Evolutionary conservation across 805 yeast species (phyloP).

Genomic region (Starmerella roubikii): DNA sequence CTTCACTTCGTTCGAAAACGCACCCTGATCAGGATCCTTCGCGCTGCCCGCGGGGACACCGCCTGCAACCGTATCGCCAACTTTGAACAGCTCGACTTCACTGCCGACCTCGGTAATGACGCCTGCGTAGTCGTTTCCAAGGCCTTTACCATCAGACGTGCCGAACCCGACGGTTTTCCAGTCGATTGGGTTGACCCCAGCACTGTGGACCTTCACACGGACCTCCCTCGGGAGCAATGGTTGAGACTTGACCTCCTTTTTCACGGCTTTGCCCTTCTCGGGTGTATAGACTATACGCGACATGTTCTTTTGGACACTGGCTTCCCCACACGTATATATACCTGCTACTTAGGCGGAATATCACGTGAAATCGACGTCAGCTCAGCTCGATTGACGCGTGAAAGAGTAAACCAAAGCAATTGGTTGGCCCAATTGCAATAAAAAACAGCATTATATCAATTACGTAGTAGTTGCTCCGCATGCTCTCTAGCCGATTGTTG

Average conservation of each 20-base stretch:
- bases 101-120: slow-evolving; percentile 39
- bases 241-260: slow-evolving; percentile 12
- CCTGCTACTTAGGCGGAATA: too few species aligned
- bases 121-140: slow-evolving; percentile 54
- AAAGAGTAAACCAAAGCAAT: too few species aligned
- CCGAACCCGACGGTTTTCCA: slow-evolving; percentile 43
- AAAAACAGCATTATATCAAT: too few species aligned
- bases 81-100: slow-evolving; percentile 29
- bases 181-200: slow-evolving; percentile 57
- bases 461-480: too few species aligned
- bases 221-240: slow-evolving; percentile 29
- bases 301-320: too few species aligned
- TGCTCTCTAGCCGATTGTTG: too few species aligned
- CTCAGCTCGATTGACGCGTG: too few species aligned
- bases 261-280: slow-evolving; percentile 12
- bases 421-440: too few species aligned
- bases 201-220: slow-evolving; percentile 39
- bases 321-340: too few species aligned
- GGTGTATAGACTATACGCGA: slow-evolving; percentile 11
- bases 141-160: slow-evolving; percentile 36
- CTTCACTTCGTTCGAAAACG: slow-evolving; percentile 42
- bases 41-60: slow-evolving; percentile 41
- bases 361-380: too few species aligned
- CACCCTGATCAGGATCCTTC: slow-evolving; percentile 36
- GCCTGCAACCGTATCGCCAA: slow-evolving; percentile 47